Conservation (phyloP, 176 grass and related monocot genomes). For the Triticum monococcum region DNA sequence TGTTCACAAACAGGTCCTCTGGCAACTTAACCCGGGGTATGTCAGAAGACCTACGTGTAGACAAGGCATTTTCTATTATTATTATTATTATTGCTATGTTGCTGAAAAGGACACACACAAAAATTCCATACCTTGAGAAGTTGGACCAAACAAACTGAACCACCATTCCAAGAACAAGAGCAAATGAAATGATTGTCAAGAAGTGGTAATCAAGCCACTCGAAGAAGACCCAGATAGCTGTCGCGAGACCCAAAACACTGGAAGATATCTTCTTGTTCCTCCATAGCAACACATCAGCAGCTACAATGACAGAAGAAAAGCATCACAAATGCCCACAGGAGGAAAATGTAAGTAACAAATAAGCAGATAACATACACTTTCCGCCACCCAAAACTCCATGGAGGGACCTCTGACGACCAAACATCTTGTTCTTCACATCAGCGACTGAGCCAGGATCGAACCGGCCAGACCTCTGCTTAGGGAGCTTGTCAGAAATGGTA, state of each 20-base stretch:
- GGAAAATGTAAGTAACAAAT: neutral
- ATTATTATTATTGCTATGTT: neutral
- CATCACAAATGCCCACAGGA: neutral
- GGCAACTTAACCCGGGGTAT: constrained; percentile 71
- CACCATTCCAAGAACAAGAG: constrained; percentile 72
- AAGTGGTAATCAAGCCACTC: constrained; percentile 97
- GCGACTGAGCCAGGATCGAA: constrained; percentile 48
- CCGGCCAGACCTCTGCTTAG: constrained; percentile 61
- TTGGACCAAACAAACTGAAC: constrained; percentile 78
- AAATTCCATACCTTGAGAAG: constrained; percentile 45
- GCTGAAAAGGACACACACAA: neutral
- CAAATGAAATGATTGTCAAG: constrained; percentile 65
- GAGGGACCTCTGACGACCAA: constrained; percentile 62
- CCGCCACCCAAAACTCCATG: constrained; percentile 81
- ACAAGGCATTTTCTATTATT: neutral
- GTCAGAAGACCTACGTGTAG: constrained; percentile 43
- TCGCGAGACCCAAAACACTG: constrained; percentile 62
- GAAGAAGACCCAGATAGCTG: constrained; percentile 78
- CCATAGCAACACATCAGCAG: constrained; percentile 93
- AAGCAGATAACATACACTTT: constrained; percentile 49
- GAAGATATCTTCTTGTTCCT: constrained; percentile 95
- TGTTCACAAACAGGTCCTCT: constrained; percentile 67
- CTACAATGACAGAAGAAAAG: constrained; percentile 45
- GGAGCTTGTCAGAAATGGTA: constrained; percentile 61
- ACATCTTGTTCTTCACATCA: constrained; percentile 53